A percentile compares a stretch with the other conserved stretches of the same genome.
Evolutionary conservation across 2,329 filamentous ascomycete species (phyloP).

Genomic region (Cephalotrichum gorgonifer): DNA sequence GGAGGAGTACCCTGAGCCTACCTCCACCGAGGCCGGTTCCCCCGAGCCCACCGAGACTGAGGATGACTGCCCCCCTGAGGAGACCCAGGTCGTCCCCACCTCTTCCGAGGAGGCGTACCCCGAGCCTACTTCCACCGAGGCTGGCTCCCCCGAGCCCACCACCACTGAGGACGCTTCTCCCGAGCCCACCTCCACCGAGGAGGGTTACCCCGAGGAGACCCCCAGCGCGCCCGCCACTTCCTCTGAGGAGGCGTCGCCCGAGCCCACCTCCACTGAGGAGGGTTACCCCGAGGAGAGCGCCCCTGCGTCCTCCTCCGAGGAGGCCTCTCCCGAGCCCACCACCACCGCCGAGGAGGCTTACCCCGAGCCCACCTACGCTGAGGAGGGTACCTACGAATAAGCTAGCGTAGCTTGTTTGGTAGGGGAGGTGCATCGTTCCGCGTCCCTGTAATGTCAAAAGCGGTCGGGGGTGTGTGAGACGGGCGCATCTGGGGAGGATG

Average conservation of each 20-base stretch:
- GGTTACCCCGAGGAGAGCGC: not conserved
- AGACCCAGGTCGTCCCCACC: too few species aligned
- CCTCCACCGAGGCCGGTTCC: conserved; percentile 5
- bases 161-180: conserved; percentile 13
- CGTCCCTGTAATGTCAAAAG: too few species aligned
- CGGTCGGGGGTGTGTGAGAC: not conserved
- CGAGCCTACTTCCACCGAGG: conserved; percentile 13
- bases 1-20: conserved; percentile 4
- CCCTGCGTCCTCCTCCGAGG: conserved; percentile 16
- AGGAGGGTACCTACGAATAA: conserved; percentile 3
- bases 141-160: conserved; percentile 19
- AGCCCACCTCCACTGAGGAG: conserved; percentile 1
- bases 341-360: conserved; percentile 7
- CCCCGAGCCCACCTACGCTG: conserved; percentile 2
- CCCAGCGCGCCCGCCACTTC: conserved; percentile 7
- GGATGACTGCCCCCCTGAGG: conserved; percentile 11
- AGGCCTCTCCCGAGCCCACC: conserved; percentile 4
- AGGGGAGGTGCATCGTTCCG: too few species aligned
- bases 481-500: too few species aligned
- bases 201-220: conserved; percentile 26
- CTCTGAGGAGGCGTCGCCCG: not conserved
- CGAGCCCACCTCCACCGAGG: conserved; percentile 20
- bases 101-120: conserved; percentile 4
- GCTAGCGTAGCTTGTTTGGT: too few species aligned
- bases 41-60: not conserved